Evolutionary conservation across 495 filamentous ascomycete genomes (phyloP), one percentile per base, ranked within the genome.

Genomic region (Pseudomonodictys pantanalensis): DNA sequence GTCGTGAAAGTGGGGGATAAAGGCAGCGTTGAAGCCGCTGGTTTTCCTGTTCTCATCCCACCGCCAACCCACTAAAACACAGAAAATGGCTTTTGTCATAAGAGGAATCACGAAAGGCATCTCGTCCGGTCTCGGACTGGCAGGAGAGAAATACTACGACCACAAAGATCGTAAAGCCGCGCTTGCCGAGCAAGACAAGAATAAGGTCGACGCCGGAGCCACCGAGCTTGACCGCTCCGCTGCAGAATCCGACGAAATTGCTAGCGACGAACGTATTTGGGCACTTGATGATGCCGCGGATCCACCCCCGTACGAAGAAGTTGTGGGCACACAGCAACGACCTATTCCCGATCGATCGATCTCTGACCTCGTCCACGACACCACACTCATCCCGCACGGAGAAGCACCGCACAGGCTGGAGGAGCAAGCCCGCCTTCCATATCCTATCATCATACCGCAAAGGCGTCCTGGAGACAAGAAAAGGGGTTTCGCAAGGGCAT

Each of bases 71-170:
- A 35, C 6, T 60, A 8, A 23, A 11, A 11, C 33, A 53, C 33
- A 10, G 11, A 7, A 48, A 24, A 56, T 56, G 38, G 38, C 39
- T 12, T 32, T 45, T 17, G 26, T 45, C 3, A 54, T 54, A 9
- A 4, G 32, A 22, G 20, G 3, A 20, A 22, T 26, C 20, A 26
- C 17, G 18, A 57, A 47, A 38, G 53, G 53, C 10, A 8, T 57
- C 11, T 57, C 53, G 5, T 22, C 26, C 6, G 32, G 10, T 15
- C 12, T 57, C 9, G 53, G 53, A 4, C 42, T 57, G 12, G 53
- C 43, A 3, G 25, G 42, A 2, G 53, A 57, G 53, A 57, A 57
- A 23, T 57, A 57, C 18, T 48, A 57, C 42, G 53, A 57, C 41
- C 53, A 22, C 29, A 57, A 57, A 32, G 53, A 57, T 11, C 53